phyloP scores from a whole-genome alignment of 208 protist genomes.

The Wallacemonas rigidus region DNA sequence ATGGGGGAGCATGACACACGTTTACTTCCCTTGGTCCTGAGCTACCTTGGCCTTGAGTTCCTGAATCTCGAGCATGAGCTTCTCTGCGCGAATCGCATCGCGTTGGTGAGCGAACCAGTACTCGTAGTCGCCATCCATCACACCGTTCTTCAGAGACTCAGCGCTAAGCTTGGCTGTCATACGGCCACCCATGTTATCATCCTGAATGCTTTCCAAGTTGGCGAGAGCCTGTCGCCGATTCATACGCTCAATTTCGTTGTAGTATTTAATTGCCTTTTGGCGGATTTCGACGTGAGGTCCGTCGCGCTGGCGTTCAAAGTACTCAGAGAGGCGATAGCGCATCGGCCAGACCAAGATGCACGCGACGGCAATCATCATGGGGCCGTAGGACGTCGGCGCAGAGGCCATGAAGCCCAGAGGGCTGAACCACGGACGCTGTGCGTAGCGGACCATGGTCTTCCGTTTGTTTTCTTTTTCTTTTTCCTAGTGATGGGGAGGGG shows the following conservation, averaged over 20 bases:
- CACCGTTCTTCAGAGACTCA: conserved; percentile 57
- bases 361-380: conserved; percentile 40
- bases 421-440: conserved; percentile 82
- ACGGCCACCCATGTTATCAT: conserved; percentile 70
- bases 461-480: neutral
- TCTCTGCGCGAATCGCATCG: conserved; percentile 84
- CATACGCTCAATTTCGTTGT: conserved; percentile 88
- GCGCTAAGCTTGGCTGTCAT: conserved; percentile 44
- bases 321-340: conserved; percentile 83
- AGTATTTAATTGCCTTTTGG: conserved; percentile 80
- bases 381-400: conserved; percentile 58
- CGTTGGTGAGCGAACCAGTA: conserved; percentile 88
- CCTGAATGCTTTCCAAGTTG: conserved; percentile 71
- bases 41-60: conserved; percentile 77
- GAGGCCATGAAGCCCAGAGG: conserved; percentile 87
- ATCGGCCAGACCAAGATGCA: conserved; percentile 56
- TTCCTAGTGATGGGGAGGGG: too few species aligned
- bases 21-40: conserved; percentile 9
- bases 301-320: conserved; percentile 84
- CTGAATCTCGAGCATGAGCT: conserved; percentile 77
- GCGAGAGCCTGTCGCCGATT: conserved; percentile 82
- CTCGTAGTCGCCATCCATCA: conserved; percentile 77
- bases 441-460: conserved; percentile 79
- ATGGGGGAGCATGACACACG: neutral
- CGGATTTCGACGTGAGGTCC: conserved; percentile 76